These are phyloP conservation scores for Chlorociboria aeruginascens DNA, from an alignment of 495 filamentous ascomycete species.

Conservation along the genomic window DNA sequence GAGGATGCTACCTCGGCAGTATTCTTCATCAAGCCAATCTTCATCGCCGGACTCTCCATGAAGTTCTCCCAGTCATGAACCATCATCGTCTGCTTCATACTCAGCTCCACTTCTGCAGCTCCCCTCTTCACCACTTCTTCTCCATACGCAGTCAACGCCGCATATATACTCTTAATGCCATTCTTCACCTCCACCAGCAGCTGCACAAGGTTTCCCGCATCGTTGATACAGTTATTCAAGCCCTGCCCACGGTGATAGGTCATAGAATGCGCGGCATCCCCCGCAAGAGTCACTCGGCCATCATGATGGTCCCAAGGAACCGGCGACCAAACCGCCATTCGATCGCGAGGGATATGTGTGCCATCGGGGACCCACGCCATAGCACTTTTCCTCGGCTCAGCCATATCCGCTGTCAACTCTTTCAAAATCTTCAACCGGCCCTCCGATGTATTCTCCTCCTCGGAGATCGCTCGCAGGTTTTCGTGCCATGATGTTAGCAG, in stretches of 20 bases:
- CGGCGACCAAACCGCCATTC: conserved; percentile 29
- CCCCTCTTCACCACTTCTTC: conserved; percentile 9
- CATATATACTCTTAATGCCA: background rate
- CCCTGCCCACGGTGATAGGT: conserved; percentile 42
- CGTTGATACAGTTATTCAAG: conserved; percentile 36
- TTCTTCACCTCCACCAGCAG: conserved; percentile 2
- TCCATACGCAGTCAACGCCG: conserved; percentile 4
- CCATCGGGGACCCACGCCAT: conserved; percentile 32
- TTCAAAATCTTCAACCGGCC: conserved; percentile 28
- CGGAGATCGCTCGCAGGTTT: background rate
- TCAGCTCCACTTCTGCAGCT: conserved; percentile 2
- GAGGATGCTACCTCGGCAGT: no score
- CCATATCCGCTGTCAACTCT: conserved; percentile 21
- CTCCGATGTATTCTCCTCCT: conserved; percentile 19
- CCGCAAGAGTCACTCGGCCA: conserved; percentile 38
- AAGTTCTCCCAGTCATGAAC: conserved; percentile 6
- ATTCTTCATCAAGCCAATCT: no score
- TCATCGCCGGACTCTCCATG: no score
- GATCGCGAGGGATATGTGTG: conserved; percentile 26
- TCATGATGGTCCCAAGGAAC: conserved; percentile 33
- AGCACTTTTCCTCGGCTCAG: conserved; percentile 29
- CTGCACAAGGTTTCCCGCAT: conserved; percentile 30
- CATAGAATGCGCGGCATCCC: conserved; percentile 56
- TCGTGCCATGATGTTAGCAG: conserved; percentile 4
- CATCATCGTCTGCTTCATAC: conserved; percentile 2